Evolutionary conservation across 2,329 filamentous ascomycete genomes (phyloP), one percentile per base, ranked within the genome.

Genomic region (Kalaharituber pfeilii): DNA sequence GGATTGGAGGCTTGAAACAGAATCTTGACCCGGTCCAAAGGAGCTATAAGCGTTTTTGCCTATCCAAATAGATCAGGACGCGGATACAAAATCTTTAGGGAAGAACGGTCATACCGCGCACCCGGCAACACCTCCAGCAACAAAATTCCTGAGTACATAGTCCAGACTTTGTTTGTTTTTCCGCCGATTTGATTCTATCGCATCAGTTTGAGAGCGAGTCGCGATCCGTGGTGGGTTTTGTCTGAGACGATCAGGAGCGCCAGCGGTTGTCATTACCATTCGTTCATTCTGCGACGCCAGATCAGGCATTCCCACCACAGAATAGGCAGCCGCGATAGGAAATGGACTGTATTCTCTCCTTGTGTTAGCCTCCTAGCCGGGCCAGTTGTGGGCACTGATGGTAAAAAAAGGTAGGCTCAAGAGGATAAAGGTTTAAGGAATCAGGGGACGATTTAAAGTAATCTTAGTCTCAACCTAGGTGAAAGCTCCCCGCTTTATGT

Each of bases 11-110:
- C 84, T 68, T 98, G 91, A 71, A 98, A 96, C 54, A 98, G 82
- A 66, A 98, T 98, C 71, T 98, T 98, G 65, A 98, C 91, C 61
- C 91, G 82, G 70, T 98, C 91, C 60, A 98, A 83, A 24, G 91
- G 91, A 24, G 87, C 91, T 33, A 98, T 93, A 5, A 94, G 74
- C 0, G 89, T 95, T 74, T 98, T 98, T 58, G 84, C 91, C 87
- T 94, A 63, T 51, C 57, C 39, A 45, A 22, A 56, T 63, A 49
- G 20, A 26, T 26, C n/a, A 50, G 52, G n/a, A n/a, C n/a, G n/a
- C n/a, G n/a, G n/a, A n/a, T n/a, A n/a, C n/a, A n/a, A n/a, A n/a
- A n/a, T n/a, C n/a, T n/a, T n/a, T 26, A 27, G 33, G 27, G 18
- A n/a, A 45, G n/a, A 25, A 15, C 26, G 55, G 56, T 73, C 83